These are phyloP conservation scores for Penicillium sp. DNA, from an alignment of 2,329 filamentous ascomycete genomes.

Conservation along the genomic window DNA sequence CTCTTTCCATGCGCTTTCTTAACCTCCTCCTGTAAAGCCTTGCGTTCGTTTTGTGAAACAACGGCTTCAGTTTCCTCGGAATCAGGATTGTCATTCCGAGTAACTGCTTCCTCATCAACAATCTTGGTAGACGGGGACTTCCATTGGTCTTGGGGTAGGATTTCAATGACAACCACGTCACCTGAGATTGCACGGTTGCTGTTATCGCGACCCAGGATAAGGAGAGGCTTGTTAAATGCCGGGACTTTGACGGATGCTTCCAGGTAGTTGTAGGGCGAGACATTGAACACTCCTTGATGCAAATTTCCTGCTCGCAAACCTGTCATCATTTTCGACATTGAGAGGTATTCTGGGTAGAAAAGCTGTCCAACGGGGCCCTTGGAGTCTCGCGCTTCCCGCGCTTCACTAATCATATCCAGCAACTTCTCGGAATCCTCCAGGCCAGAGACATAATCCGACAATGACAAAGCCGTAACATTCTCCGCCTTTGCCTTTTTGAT, in stretches of 20 bases:
- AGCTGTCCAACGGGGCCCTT: slow-evolving; percentile 67
- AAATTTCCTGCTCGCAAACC: slow-evolving; percentile 85
- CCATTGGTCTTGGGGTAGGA: slow-evolving; percentile 94
- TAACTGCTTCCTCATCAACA: slow-evolving; percentile 89
- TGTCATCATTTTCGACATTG: slow-evolving; percentile 90
- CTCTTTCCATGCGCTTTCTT: slow-evolving; percentile 79
- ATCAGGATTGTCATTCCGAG: slow-evolving; percentile 92
- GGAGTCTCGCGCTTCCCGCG: slow-evolving; percentile 68
- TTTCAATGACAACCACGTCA: slow-evolving; percentile 89
- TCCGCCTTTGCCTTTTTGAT: slow-evolving; percentile 79
- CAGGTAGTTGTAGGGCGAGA: slow-evolving; percentile 97
- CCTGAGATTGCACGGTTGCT: slow-evolving; percentile 94
- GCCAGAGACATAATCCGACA: slow-evolving; percentile 78
- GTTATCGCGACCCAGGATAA: slow-evolving; percentile 90
- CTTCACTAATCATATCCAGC: slow-evolving; percentile 89
- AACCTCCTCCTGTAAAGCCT: slow-evolving; percentile 87
- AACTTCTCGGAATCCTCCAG: slow-evolving; percentile 83
- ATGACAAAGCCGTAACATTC: slow-evolving; percentile 66
- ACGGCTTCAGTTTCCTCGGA: slow-evolving; percentile 73
- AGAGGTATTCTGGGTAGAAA: slow-evolving; percentile 88
- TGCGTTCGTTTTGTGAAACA: slow-evolving; percentile 86
- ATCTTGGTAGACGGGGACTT: slow-evolving; percentile 95
- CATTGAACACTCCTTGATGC: slow-evolving; percentile 94
- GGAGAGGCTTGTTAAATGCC: slow-evolving; percentile 83
- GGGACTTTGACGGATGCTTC: slow-evolving; percentile 90